phyloP scores from a whole-genome alignment of 106 monocot species.

The Amphibolis antarctica region DNA sequence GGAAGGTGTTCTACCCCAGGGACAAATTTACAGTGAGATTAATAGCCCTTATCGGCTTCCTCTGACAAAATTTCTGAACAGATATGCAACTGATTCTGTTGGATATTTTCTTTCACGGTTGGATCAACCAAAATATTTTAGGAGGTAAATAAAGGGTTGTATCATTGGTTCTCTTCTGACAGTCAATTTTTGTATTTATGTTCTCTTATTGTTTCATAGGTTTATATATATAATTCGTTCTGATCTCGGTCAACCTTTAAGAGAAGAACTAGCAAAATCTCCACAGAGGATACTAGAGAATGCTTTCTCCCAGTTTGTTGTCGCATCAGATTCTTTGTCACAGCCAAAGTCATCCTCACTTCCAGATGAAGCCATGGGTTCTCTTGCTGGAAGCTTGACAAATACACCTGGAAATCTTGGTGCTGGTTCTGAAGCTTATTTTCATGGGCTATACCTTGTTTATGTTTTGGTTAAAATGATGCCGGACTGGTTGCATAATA shows the following conservation, averaged over 20 bases:
- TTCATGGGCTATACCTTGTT: constrained; percentile 85
- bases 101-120: constrained; percentile 91
- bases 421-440: constrained; percentile 58
- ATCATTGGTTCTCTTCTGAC: neutral
- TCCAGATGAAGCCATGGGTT: constrained; percentile 37
- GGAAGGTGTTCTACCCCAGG: constrained; percentile 80
- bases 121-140: constrained; percentile 82
- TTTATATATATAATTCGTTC: constrained; percentile 91
- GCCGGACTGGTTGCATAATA: constrained; percentile 85
- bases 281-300: constrained; percentile 78
- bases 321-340: constrained; percentile 20
- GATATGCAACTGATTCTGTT: constrained; percentile 82
- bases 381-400: constrained; percentile 34
- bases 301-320: constrained; percentile 67
- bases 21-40: constrained; percentile 98
- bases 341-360: constrained; percentile 31
- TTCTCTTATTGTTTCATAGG: constrained; percentile 33
- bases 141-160: constrained; percentile 39
- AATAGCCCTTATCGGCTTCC: constrained; percentile 93
- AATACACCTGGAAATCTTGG: constrained; percentile 20
- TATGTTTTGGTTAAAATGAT: constrained; percentile 83
- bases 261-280: constrained; percentile 86
- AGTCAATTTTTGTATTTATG: neutral
- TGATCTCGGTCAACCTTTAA: constrained; percentile 68
- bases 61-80: constrained; percentile 88